Evolutionary conservation across 495 filamentous ascomycete species (phyloP).

Genomic region (Bacidia rubella): DNA sequence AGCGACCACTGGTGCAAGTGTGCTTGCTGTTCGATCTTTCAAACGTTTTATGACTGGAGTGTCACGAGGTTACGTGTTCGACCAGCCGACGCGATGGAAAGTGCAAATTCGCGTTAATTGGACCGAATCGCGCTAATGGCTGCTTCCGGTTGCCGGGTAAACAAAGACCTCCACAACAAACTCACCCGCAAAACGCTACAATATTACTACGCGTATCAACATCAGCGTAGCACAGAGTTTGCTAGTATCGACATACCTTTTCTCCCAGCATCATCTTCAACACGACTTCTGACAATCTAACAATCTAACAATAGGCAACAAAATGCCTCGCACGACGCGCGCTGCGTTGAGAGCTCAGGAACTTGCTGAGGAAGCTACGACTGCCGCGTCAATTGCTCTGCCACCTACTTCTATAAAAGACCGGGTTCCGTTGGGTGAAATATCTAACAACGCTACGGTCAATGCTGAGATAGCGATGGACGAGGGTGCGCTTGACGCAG

Average conservation of each 20-base stretch:
- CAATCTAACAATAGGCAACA: neutral
- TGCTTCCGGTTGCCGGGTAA: conserved; percentile 19
- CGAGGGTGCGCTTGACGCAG: conserved; percentile 17
- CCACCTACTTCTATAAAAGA: conserved; percentile 12
- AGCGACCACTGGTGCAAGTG: too few relatives aligned
- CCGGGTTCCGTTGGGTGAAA: conserved; percentile 18
- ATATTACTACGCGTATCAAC: too few relatives aligned
- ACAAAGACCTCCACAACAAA: conserved; percentile 13
- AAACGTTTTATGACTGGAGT: too few relatives aligned
- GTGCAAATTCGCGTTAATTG: conserved; percentile 7
- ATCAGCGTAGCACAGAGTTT: too few relatives aligned
- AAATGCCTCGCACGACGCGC: conserved; percentile 26
- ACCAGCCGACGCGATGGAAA: neutral
- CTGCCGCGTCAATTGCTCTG: conserved; percentile 9
- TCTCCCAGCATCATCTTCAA: too few relatives aligned
- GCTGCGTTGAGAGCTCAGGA: conserved; percentile 17
- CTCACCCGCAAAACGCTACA: conserved; percentile 13
- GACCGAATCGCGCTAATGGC: conserved; percentile 7
- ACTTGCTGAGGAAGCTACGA: conserved; percentile 12
- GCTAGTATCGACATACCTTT: too few relatives aligned
- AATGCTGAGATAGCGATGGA: conserved; percentile 11
- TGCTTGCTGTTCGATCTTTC: too few relatives aligned
- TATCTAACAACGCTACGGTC: conserved; percentile 13
- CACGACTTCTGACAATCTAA: too few relatives aligned
- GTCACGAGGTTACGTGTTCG: too few relatives aligned